These are phyloP conservation scores for Allium cepa DNA, from an alignment of 106 monocot species.

Conservation along the genomic window DNA sequence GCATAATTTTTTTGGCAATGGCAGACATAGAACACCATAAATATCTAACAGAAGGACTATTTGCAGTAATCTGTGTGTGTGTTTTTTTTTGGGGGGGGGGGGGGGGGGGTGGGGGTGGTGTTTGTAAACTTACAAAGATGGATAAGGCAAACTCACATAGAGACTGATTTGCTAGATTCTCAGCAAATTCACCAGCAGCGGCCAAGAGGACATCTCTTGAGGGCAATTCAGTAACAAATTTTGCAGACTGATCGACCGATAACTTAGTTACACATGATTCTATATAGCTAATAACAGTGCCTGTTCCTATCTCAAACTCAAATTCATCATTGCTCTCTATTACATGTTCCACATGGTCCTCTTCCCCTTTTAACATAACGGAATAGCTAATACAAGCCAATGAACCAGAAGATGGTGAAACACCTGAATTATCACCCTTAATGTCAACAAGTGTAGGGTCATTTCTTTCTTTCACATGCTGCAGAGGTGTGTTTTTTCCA, in stretches of 20 bases:
- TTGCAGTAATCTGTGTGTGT: background rate
- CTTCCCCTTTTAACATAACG: constrained; percentile 37
- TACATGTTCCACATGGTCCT: constrained; percentile 13
- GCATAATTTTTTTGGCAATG: background rate
- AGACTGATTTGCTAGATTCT: constrained; percentile 35
- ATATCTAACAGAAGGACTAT: background rate
- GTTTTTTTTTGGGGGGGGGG: too few relatives aligned
- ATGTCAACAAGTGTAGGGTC: constrained; percentile 21
- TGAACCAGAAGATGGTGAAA: constrained; percentile 55
- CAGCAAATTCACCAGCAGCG: constrained; percentile 44
- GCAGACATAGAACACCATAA: background rate
- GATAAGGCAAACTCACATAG: constrained; percentile 34
- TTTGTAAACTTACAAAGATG: too few relatives aligned
- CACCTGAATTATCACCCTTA: constrained; percentile 61
- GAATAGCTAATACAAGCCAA: constrained; percentile 60
- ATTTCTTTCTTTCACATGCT: constrained; percentile 18
- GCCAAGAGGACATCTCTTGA: constrained; percentile 63
- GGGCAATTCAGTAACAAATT: constrained; percentile 42
- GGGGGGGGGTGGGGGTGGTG: too few relatives aligned
- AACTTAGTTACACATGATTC: constrained; percentile 65
- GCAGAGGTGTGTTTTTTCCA: constrained; percentile 5
- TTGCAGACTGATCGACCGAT: constrained; percentile 62
- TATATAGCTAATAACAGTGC: constrained; percentile 59
- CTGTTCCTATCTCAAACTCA: constrained; percentile 89
- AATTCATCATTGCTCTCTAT: constrained; percentile 75